Percentiles rank a stretch among this genome's conserved stretches.
Evolutionary conservation across 2,329 filamentous ascomycete species (phyloP).

Genomic region (Conoideocrella luteorostrata): DNA sequence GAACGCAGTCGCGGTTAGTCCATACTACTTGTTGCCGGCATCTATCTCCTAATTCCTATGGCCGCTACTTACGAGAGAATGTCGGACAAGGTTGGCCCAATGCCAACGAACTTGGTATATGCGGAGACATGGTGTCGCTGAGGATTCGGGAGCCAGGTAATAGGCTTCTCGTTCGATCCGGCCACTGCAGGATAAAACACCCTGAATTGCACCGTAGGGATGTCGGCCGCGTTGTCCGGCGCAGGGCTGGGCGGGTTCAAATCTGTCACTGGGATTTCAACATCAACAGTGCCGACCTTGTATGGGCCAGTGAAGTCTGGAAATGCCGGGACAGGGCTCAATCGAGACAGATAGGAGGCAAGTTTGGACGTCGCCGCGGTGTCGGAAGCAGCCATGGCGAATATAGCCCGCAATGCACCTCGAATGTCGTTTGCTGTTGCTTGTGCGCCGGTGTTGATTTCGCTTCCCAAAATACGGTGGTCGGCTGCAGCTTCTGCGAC

Average conservation of each 20-base stretch:
- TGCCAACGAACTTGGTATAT: constrained; percentile 70
- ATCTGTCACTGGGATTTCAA: constrained; percentile 67
- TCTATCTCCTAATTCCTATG: neutral
- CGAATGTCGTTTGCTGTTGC: neutral
- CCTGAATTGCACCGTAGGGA: constrained; percentile 71
- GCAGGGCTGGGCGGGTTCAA: constrained; percentile 47
- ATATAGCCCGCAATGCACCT: neutral
- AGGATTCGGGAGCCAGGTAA: constrained; percentile 72
- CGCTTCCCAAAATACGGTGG: too few species aligned
- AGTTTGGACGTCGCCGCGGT: constrained; percentile 29
- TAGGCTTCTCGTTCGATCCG: constrained; percentile 47
- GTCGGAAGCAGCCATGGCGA: constrained; percentile 13
- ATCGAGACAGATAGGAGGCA: constrained; percentile 41
- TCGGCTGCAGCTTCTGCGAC: neutral
- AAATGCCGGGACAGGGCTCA: constrained; percentile 66
- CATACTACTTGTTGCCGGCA: neutral
- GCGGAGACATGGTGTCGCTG: constrained; percentile 68
- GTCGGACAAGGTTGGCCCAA: constrained; percentile 50
- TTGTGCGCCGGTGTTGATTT: neutral
- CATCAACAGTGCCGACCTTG: constrained; percentile 71
- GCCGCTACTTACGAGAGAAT: constrained; percentile 48
- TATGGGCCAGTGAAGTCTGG: constrained; percentile 71
- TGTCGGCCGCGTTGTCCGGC: constrained; percentile 47
- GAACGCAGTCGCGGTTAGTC: neutral
- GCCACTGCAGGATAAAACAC: constrained; percentile 70